phyloP scores from a whole-genome alignment of 2,329 filamentous ascomycete genomes.

The Chaetomiaceae sp. region DNA sequence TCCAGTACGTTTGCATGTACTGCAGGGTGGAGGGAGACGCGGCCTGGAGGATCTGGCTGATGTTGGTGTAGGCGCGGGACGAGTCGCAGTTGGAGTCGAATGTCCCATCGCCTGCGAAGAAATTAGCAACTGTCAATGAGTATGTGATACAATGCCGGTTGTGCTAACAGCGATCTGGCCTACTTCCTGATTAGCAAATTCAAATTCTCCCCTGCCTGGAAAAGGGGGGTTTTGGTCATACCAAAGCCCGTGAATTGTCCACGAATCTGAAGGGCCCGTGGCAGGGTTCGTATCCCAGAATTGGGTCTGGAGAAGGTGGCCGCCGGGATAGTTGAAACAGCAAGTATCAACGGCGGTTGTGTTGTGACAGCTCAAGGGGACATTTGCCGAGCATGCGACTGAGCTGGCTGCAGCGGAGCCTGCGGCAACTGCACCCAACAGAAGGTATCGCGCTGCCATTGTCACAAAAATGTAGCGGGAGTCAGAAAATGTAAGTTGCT shows the following conservation, averaged over 20 bases:
- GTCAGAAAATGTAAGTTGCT: no score
- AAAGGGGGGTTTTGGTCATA: not conserved
- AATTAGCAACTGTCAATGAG: no score
- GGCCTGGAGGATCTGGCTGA: not conserved
- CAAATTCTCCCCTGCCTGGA: no score
- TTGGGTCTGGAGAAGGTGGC: not conserved
- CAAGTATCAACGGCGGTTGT: not conserved
- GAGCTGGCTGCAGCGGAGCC: slow-evolving; percentile 44
- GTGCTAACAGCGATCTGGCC: not conserved
- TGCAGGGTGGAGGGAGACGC: not conserved
- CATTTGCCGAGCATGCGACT: slow-evolving; percentile 34
- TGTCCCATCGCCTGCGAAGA: not conserved
- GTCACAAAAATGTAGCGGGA: no score
- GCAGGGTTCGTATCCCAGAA: not conserved
- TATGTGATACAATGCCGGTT: not conserved
- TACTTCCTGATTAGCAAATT: no score
- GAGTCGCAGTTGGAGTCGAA: not conserved
- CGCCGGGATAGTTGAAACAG: not conserved
- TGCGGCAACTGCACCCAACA: slow-evolving; percentile 54
- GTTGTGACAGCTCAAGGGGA: not conserved
- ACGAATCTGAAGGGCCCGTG: not conserved
- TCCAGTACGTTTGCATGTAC: slow-evolving; percentile 1
- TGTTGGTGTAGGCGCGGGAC: not conserved
- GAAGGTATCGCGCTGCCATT: slow-evolving; percentile 14
- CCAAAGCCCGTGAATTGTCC: not conserved